These are phyloP conservation scores for Lachnellula subtilissima DNA, from an alignment of 2,329 filamentous ascomycete genomes.

Conservation along the genomic window DNA sequence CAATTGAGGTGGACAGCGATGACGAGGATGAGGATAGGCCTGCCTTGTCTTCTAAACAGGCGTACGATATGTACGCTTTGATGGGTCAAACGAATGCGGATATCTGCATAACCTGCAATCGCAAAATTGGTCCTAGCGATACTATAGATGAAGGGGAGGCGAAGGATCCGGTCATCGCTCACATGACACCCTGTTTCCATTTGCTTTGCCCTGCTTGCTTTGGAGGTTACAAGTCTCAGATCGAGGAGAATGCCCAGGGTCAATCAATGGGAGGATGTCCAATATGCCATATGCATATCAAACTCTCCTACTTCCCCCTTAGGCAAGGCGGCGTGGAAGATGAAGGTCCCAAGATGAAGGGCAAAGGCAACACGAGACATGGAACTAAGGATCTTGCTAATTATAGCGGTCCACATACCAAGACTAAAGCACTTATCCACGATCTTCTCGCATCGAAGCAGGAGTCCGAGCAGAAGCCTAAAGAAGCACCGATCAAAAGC, in stretches of 20 bases:
- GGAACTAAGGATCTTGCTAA: constrained; percentile 54
- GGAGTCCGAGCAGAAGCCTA: constrained; percentile 54
- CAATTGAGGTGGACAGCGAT: constrained; percentile 84
- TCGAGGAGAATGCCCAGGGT: constrained; percentile 39
- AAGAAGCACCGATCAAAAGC: constrained; percentile 72
- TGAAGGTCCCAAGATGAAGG: constrained; percentile 26
- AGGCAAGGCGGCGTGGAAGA: constrained; percentile 39
- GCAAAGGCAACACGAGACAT: constrained; percentile 38
- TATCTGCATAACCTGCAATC: constrained; percentile 64
- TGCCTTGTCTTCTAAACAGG: constrained; percentile 62
- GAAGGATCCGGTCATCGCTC: constrained; percentile 62
- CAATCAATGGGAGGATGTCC: constrained; percentile 52
- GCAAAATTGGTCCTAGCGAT: constrained; percentile 55
- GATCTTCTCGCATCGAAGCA: constrained; percentile 62
- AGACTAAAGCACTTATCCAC: constrained; percentile 77
- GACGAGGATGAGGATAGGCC: constrained; percentile 46
- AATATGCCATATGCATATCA: constrained; percentile 61
- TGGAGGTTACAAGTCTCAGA: constrained; percentile 50
- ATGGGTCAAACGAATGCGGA: constrained; percentile 80
- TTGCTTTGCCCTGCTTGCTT: constrained; percentile 75
- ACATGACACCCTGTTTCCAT: constrained; percentile 84
- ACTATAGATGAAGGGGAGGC: constrained; percentile 53
- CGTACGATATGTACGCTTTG: constrained; percentile 79
- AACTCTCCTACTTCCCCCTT: constrained; percentile 63
- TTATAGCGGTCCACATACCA: constrained; percentile 86